Conservation (phyloP, 257 asterid genomes). For the Solanum pimpinellifolium region DNA sequence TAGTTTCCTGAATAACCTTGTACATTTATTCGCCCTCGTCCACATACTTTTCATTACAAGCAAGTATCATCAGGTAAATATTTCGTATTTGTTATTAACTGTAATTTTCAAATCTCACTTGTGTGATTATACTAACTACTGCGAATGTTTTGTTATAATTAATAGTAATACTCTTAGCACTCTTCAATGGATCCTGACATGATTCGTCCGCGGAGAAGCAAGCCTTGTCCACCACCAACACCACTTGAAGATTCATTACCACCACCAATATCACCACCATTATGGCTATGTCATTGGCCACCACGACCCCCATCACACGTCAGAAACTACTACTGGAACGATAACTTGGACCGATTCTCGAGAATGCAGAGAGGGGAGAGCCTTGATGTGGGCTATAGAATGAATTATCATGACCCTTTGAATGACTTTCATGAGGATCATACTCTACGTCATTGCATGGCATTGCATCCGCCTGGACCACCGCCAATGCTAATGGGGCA, state of each 20-base stretch:
- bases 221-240: background rate
- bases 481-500: background rate
- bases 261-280: background rate
- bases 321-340: background rate
- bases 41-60: too few species aligned
- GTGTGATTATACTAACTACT: too few species aligned
- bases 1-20: too few species aligned
- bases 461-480: background rate
- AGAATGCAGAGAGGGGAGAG: background rate
- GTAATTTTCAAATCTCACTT: too few species aligned
- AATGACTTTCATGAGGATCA: background rate
- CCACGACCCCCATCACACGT: background rate
- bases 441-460: background rate
- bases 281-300: background rate
- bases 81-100: background rate
- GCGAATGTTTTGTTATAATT: too few species aligned
- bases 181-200: background rate
- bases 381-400: background rate
- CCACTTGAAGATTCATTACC: background rate
- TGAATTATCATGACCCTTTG: background rate
- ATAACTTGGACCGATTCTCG: background rate
- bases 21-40: too few species aligned
- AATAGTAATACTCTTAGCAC: background rate
- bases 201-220: background rate
- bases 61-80: too few species aligned